These are phyloP conservation scores for Verticillium longisporum DNA, from an alignment of 2,329 filamentous ascomycete species.

Conservation along the genomic window DNA sequence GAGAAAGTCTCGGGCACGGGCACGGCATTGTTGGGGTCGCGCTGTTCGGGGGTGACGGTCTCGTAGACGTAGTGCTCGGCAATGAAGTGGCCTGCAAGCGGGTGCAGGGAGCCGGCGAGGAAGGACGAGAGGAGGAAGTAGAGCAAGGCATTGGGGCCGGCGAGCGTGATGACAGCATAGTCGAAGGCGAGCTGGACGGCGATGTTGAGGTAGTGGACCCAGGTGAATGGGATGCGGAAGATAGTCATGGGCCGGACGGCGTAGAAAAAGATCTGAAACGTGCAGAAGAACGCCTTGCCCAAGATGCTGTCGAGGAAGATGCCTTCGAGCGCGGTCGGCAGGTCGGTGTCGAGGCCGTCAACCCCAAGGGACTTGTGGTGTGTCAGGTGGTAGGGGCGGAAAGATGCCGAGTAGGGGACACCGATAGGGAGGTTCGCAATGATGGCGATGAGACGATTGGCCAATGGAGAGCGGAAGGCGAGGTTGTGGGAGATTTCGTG, in stretches of 20 bases:
- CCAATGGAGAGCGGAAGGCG: conserved; percentile 73
- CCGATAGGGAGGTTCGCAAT: conserved; percentile 95
- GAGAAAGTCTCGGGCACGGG: conserved; percentile 89
- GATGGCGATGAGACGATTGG: conserved; percentile 82
- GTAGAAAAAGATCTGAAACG: conserved; percentile 99
- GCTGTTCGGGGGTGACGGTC: conserved; percentile 48
- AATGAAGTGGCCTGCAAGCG: conserved; percentile 95
- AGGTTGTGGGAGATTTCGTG: conserved; percentile 99
- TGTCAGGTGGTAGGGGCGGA: conserved; percentile 94
- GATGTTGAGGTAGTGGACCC: conserved; percentile 79
- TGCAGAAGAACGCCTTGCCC: conserved; percentile 98
- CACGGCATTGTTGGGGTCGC: conserved; percentile 51
- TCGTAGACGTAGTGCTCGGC: conserved; percentile 90
- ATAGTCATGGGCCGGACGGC: conserved; percentile 92
- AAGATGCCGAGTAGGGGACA: conserved; percentile 91
- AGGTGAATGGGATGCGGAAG: conserved; percentile 81
- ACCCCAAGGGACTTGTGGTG: conserved; percentile 99
- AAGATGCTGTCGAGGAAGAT: conserved; percentile 89
- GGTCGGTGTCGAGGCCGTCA: conserved; percentile 90
- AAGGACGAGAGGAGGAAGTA: conserved; percentile 90
- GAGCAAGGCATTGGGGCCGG: conserved; percentile 59
- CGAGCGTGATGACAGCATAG: conserved; percentile 53
- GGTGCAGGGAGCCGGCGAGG: conserved; percentile 87
- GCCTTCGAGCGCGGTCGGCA: conserved; percentile 87
- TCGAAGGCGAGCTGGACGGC: conserved; percentile 73